Evolutionary conservation across 2,329 filamentous ascomycete species (phyloP), one percentile per base, ranked within the genome.

Genomic region (Diaporthe nobilis): DNA sequence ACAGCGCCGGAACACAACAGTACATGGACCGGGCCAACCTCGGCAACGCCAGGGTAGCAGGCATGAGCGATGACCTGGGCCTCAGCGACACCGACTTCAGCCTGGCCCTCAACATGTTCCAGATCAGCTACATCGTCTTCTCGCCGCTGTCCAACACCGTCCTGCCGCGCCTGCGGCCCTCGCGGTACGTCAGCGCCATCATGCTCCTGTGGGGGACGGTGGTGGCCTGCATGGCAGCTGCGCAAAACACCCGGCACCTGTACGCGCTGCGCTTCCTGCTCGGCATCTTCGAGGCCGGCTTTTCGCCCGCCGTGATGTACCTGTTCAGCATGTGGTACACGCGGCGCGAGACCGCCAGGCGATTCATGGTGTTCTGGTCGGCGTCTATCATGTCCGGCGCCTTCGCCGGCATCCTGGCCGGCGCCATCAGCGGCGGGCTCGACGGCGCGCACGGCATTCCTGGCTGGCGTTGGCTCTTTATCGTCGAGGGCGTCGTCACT

Each of bases 71-170:
- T 25, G 87, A 89, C 74, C 82, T 89, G 25, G 75, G 81, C 0
- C 85, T 89, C 67, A 82, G 81, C n/a, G 87, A 87, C 5, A 57
- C 67, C 25, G 73, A 72, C 42, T 75, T 61, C 49, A 72, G 67
- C 51, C 28, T 73, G 76, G 82, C 86, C 3, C 80, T 91, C 25
- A 85, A 89, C 2, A 87, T 91, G 8, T 91, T 90, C 82, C 90
- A 90, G 79, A 84, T 88, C 73, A 84, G 82, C 47, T 90, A 91
- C 78, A 85, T 91, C 53, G 78, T 88, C 20, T 89, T 88, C 77
- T 88, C 90, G 78, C 84, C 89, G 1, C 88, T 88, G 0, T 88
- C 86, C 72, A 90, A 90, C 81, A 86, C 90, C 80, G 82, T 89
- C n/a, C 83, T 91, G 37, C 84, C 86, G 49, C 85, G 85, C 51